Conservation (phyloP, 805 yeast species). For the Debaryomyces maramus region DNA sequence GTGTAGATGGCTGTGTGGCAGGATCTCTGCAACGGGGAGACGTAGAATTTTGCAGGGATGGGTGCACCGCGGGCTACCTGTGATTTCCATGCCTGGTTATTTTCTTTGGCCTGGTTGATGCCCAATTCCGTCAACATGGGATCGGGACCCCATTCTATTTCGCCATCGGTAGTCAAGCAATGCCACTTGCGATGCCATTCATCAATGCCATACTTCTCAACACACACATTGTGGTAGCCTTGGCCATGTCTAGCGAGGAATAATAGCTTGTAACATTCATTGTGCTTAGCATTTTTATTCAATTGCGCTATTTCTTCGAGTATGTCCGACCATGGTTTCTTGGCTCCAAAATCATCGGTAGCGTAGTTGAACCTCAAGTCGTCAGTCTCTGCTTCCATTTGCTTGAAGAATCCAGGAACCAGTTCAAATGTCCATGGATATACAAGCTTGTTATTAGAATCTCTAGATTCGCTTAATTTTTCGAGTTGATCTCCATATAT, state of each 20-base stretch:
- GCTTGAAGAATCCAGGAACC: slow-evolving; percentile 52
- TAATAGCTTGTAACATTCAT: slow-evolving; percentile 48
- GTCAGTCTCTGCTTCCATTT: slow-evolving; percentile 45
- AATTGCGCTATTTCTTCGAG: slow-evolving; percentile 29
- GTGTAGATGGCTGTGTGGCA: slow-evolving; percentile 56
- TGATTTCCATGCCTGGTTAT: slow-evolving; percentile 42
- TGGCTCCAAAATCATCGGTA: slow-evolving; percentile 45
- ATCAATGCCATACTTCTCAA: slow-evolving; percentile 52
- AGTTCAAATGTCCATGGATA: slow-evolving; percentile 50
- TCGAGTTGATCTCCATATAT: slow-evolving; percentile 12
- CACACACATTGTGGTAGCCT: slow-evolving; percentile 62
- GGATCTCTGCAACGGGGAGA: slow-evolving; percentile 66
- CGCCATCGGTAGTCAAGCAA: slow-evolving; percentile 52
- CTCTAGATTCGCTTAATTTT: slow-evolving; percentile 15
- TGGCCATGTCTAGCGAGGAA: slow-evolving; percentile 69
- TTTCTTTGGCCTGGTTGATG: slow-evolving; percentile 52
- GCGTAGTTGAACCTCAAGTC: slow-evolving; percentile 48
- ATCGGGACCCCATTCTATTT: slow-evolving; percentile 58
- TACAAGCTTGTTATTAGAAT: slow-evolving; percentile 17
- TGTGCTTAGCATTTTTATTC: slow-evolving; percentile 31
- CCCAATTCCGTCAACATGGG: slow-evolving; percentile 60
- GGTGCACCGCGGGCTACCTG: slow-evolving; percentile 52
- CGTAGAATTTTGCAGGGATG: slow-evolving; percentile 55
- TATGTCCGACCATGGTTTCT: slow-evolving; percentile 41
- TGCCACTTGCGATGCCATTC: slow-evolving; percentile 63